A percentile compares a stretch with the other conserved stretches of the same genome.
phyloP scores from a whole-genome alignment of 2,329 filamentous ascomycete species.

The Tolypocladium guangdongense region DNA sequence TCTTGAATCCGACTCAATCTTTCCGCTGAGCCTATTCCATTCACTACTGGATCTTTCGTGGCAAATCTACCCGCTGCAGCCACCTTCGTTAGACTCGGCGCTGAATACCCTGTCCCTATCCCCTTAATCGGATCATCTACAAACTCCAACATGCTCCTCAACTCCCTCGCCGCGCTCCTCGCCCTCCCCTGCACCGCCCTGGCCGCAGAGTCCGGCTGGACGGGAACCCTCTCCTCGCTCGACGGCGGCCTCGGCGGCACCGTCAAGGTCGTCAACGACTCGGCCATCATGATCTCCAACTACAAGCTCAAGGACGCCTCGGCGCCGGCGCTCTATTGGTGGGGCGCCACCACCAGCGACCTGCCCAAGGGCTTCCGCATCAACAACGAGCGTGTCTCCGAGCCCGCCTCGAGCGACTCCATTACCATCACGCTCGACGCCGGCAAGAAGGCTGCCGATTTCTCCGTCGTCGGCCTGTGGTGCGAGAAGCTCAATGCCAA shows the following conservation, averaged over 20 bases:
- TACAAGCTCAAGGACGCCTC: slow-evolving; percentile 14
- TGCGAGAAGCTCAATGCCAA: slow-evolving; percentile 13
- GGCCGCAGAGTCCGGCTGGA: slow-evolving; percentile 7
- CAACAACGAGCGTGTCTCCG: slow-evolving; percentile 11
- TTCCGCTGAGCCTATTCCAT: background rate
- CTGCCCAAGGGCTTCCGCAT: slow-evolving; percentile 15
- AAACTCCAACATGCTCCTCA: background rate
- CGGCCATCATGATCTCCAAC: slow-evolving; percentile 8
- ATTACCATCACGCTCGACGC: slow-evolving; percentile 12
- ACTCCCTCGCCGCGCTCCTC: background rate
- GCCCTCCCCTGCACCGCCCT: slow-evolving; percentile 3
- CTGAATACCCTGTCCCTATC: too few species aligned
- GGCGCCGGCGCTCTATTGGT: slow-evolving; percentile 17
- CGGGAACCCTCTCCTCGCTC: slow-evolving; percentile 9
- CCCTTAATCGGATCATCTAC: too few species aligned
- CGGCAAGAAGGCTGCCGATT: slow-evolving; percentile 12
- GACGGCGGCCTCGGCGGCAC: slow-evolving; percentile 14
- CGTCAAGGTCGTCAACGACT: slow-evolving; percentile 11
- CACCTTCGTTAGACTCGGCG: too few species aligned
- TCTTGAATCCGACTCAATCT: background rate
- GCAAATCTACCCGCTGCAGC: background rate
- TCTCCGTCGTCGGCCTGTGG: slow-evolving; percentile 11
- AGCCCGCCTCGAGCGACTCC: slow-evolving; percentile 6
- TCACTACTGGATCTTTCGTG: background rate
- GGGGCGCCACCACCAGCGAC: slow-evolving; percentile 10